Base-by-base conservation (phyloP, 257 asterid species). In the Rauvolfia tetraphylla region DNA sequence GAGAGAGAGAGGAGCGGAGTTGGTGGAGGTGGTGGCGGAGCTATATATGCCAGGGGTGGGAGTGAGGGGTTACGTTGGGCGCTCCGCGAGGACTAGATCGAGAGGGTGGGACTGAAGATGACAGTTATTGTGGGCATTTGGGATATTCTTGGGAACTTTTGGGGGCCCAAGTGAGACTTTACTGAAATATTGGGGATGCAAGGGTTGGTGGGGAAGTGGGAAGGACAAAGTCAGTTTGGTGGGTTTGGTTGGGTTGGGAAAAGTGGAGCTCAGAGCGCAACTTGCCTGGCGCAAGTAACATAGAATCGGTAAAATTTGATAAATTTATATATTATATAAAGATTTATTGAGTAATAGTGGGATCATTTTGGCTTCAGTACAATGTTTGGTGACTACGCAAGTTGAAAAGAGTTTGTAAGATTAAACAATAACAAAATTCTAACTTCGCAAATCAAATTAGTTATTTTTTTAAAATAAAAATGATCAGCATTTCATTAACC, bases 61-160 rank as follows among this genome's bases (percentile, higher is more conserved):
- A 56, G 27, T 53, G 34, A 23, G 75, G 13, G 56, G 58, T 20
- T 34, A 39, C 70, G 66, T 74, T 74, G 84, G 83, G 69, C 81
- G 44, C 72, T 78, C 89, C 86, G 87, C 79, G 68, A 53, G 74
- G 75, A 53, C 68, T 2, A 27, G 73, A 61, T 68, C 29, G 75
- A 66, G 33, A 75, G 86, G 7, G 63, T 73, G 85, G 41, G 83
- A 72, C 77, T 63, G 69, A 75, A 6, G 73, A 2, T 27, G 62
- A 25, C 77, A 77, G 76, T 42, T 39, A 44, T 10, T 22, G n/a
- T 3, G 31, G 73, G 17, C 41, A 15, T 7, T 12, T 42, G 65
- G 72, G 72, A 70, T 56, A 68, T 71, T 71, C 65, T 33, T 1
- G 20, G 23, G 13, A 44, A 65, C 44, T 44, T 69, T 77, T 58